Percentiles rank a stretch among this genome's conserved stretches.
phyloP scores from a whole-genome alignment of 495 filamentous ascomycete genomes.

The Trichoderma gamsii region DNA sequence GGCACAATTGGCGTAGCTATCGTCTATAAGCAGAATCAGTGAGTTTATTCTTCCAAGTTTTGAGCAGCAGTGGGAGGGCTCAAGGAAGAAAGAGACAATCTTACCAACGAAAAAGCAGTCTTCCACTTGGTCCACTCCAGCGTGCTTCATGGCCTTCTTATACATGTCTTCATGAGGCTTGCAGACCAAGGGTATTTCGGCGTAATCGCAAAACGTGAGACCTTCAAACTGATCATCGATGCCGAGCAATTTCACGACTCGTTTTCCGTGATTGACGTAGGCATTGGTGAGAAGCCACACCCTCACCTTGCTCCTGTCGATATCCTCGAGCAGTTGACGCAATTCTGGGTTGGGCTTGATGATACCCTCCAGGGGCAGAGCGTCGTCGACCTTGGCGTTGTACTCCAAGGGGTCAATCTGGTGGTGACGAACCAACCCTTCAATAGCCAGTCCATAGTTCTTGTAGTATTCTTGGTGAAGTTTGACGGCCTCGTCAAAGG shows the following conservation, averaged over 20 bases:
- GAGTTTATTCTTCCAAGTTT: not conserved
- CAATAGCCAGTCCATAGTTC: conserved; percentile 93
- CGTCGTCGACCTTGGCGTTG: conserved; percentile 91
- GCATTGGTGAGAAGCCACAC: conserved; percentile 96
- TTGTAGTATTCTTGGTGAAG: conserved; percentile 90
- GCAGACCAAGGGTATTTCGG: conserved; percentile 58
- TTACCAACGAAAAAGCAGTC: conserved; percentile 83
- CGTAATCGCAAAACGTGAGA: conserved; percentile 88
- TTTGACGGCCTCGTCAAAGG: conserved; percentile 63
- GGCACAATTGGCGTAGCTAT: conserved; percentile 69
- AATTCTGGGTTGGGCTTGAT: conserved; percentile 71
- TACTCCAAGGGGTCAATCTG: conserved; percentile 93
- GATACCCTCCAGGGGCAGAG: conserved; percentile 78
- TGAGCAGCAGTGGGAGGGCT: not conserved
- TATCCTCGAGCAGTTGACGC: conserved; percentile 66
- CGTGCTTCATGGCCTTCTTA: conserved; percentile 67
- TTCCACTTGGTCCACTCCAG: conserved; percentile 48
- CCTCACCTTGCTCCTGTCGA: conserved; percentile 74
- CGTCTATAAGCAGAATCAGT: conserved; percentile 55
- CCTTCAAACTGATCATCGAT: conserved; percentile 89
- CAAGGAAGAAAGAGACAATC: conserved; percentile 19
- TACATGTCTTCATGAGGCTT: conserved; percentile 85
- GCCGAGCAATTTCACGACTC: conserved; percentile 74
- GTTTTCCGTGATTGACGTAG: conserved; percentile 76
- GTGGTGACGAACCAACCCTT: conserved; percentile 88